phyloP scores from a whole-genome alignment of 106 monocot species.

The Platanthera zijinensis region DNA sequence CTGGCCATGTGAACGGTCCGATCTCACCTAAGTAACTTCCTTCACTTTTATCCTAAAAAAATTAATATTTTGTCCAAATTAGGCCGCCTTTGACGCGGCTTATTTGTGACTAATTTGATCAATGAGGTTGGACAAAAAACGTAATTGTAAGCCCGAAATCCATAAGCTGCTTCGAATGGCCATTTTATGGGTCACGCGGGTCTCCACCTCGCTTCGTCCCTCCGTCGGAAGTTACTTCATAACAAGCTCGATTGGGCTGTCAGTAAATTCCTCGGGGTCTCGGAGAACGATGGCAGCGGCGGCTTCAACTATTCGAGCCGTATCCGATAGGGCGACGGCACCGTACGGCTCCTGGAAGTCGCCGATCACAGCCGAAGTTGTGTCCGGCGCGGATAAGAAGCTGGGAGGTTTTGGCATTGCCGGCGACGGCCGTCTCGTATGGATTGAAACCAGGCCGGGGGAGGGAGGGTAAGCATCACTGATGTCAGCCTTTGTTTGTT shows the following conservation, averaged over 20 bases:
- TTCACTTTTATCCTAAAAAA: too few species aligned
- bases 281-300: background rate
- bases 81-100: too few species aligned
- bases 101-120: too few species aligned
- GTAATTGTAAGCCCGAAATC: too few species aligned
- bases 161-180: background rate
- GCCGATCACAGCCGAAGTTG: constrained; percentile 80
- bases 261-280: background rate
- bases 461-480: constrained; percentile 62
- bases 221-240: background rate
- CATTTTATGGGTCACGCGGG: background rate
- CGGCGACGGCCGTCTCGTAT: constrained; percentile 71
- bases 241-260: background rate
- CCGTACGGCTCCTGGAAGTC: constrained; percentile 93
- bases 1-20: too few species aligned
- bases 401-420: constrained; percentile 62
- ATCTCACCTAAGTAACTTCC: too few species aligned
- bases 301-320: background rate
- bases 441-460: constrained; percentile 79
- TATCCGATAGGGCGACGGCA: constrained; percentile 36
- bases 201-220: background rate
- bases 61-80: too few species aligned
- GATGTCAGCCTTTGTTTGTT: background rate
- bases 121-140: too few species aligned
- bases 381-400: constrained; percentile 63